phyloP scores from a whole-genome alignment of 345 rosid genomes.

The Theobroma cacao region DNA sequence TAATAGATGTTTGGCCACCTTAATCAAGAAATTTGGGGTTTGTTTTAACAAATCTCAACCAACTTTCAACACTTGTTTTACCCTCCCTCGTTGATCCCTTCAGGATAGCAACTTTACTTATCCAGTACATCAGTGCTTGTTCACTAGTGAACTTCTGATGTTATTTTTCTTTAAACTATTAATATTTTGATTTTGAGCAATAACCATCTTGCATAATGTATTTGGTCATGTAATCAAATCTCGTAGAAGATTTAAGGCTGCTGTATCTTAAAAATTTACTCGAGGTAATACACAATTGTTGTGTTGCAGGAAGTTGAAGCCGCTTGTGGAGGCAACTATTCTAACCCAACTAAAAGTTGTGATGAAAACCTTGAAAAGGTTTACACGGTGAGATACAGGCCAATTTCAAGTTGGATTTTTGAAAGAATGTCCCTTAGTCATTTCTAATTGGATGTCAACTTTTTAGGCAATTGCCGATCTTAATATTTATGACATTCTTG shows the following conservation, averaged over 20 bases:
- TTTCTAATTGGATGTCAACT: neutral
- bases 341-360: constrained; percentile 17
- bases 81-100: neutral
- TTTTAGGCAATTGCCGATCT: constrained; percentile 31
- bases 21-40: neutral
- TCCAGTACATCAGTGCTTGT: neutral
- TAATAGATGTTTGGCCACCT: neutral
- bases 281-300: neutral
- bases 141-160: neutral
- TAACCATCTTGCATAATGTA: neutral
- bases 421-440: too few species aligned
- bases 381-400: constrained; percentile 18
- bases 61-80: neutral
- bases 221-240: neutral
- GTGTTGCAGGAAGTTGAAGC: constrained; percentile 29
- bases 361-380: constrained; percentile 9
- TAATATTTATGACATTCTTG: constrained; percentile 47
- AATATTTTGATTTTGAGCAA: neutral
- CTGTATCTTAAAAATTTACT: too few species aligned
- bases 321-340: constrained; percentile 37
- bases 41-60: neutral
- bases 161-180: neutral
- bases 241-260: neutral
- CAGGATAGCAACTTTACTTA: too few species aligned
- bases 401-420: neutral